These are phyloP conservation scores for Venturia oleaginea DNA, from an alignment of 2,329 filamentous ascomycete species.

Conservation along the genomic window DNA sequence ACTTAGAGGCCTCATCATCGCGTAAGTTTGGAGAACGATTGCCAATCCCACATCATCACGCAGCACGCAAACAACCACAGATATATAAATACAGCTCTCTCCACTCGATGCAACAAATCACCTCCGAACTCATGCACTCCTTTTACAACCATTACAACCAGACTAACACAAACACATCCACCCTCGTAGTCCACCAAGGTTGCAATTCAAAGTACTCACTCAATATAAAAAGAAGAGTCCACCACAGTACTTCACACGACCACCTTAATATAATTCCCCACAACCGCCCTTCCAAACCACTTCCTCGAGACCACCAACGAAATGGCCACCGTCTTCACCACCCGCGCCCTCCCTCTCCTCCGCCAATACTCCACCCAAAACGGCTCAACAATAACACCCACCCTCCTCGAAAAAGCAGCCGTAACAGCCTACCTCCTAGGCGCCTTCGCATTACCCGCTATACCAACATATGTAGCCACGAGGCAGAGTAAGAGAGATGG, in stretches of 20 bases:
- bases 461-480: slow-evolving; percentile 30
- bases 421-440: slow-evolving; percentile 30
- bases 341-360: not conserved
- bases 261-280: not conserved
- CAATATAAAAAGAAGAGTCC: not conserved
- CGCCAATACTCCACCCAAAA: not conserved
- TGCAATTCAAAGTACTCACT: not conserved
- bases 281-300: not conserved
- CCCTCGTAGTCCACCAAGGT: not conserved
- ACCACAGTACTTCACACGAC: not conserved
- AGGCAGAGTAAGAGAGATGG: slow-evolving; percentile 29
- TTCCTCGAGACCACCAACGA: not conserved
- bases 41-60: not conserved
- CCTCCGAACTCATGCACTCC: not conserved
- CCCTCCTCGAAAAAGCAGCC: slow-evolving; percentile 15
- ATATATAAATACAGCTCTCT: no score
- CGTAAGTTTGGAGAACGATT: not conserved
- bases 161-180: not conserved
- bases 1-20: not conserved
- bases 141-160: not conserved
- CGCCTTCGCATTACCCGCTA: slow-evolving; percentile 31
- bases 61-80: not conserved
- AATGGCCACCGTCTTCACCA: not conserved
- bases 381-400: not conserved
- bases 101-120: not conserved